Evolutionary conservation across 495 filamentous ascomycete species (phyloP), one percentile per base, ranked within the genome.

Genomic region (Aspergillus cristatus): DNA sequence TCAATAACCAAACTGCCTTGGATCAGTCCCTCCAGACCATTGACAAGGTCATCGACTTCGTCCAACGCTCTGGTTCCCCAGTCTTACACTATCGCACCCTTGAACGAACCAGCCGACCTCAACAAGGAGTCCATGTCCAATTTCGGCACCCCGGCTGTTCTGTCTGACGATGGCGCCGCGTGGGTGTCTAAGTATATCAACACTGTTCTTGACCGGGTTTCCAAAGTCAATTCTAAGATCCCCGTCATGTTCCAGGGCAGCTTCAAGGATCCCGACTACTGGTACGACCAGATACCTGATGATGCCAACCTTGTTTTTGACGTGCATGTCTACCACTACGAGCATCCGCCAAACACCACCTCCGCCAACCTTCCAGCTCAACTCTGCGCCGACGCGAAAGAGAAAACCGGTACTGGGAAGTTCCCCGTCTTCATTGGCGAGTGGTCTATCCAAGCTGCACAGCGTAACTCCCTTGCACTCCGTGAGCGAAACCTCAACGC

Each of bases 371-470:
- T 60, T 24, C 43, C 48, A 0, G 26, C 15, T 2, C 45, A 41
- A 29, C 32, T 63, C 13, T 45, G 41, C 11, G 35, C 40, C 2
- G 53, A 58, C 40, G 52, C 48, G 3, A 25, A 37, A 16, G 26
- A 17, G 1, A 48, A 41, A 7, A 30, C 39, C 7, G 52, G 53
- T 3, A 45, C 50, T 40, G 54, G 50, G 10, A 54, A 51, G 37
- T 56, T 63, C 34, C 56, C 56, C 10, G 50, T 49, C 6, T 60
- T 56, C 40, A 48, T 56, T 4, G 56, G 44, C 17, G 54, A 58
- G 43, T 60, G 58, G 50, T 34, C 52, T 7, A 53, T 62, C 28
- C 37, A 58, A 33, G 25, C 54, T 20, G 42, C 37, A 7, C 43
- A 32, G 6, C 37, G 36, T 15, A 62, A 57, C 34, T 28, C 35